Evolutionary conservation across 345 rosid genomes (phyloP).

Genomic region (Citrus unshiu): DNA sequence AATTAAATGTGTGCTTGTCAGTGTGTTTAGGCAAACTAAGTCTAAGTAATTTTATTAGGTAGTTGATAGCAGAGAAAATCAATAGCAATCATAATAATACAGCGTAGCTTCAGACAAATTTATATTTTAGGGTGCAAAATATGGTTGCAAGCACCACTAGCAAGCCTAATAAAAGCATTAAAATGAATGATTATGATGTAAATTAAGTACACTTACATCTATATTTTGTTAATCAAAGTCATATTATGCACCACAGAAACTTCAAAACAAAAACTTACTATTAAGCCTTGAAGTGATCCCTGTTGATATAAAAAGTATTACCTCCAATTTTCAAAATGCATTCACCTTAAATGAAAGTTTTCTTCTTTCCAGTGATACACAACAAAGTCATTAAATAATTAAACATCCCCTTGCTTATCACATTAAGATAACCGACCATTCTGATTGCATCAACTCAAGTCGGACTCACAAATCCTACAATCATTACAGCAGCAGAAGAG

Average conservation of each 20-base stretch:
- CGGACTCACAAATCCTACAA: background rate
- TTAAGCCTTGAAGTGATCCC: background rate
- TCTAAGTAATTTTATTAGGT: constrained; percentile 6
- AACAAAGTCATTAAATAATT: background rate
- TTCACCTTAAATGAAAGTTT: background rate
- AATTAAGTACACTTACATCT: background rate
- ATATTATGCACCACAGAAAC: background rate
- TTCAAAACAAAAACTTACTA: background rate
- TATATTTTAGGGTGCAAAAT: background rate
- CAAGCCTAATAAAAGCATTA: background rate
- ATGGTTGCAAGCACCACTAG: background rate
- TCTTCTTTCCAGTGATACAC: background rate
- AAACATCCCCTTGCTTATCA: background rate
- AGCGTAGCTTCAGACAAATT: background rate
- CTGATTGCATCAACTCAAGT: background rate
- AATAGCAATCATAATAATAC: background rate
- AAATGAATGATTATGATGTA: too few species aligned
- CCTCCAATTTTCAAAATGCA: background rate
- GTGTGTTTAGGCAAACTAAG: background rate
- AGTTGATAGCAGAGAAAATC: background rate
- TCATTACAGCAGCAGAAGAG: background rate
- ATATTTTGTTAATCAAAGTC: background rate
- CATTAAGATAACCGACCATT: background rate
- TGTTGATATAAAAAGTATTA: background rate
- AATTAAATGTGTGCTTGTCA: background rate